Percentiles rank a stretch among this genome's conserved stretches.
Evolutionary conservation across 2,329 filamentous ascomycete species (phyloP).

Genomic region (Trichophaea hybrida): DNA sequence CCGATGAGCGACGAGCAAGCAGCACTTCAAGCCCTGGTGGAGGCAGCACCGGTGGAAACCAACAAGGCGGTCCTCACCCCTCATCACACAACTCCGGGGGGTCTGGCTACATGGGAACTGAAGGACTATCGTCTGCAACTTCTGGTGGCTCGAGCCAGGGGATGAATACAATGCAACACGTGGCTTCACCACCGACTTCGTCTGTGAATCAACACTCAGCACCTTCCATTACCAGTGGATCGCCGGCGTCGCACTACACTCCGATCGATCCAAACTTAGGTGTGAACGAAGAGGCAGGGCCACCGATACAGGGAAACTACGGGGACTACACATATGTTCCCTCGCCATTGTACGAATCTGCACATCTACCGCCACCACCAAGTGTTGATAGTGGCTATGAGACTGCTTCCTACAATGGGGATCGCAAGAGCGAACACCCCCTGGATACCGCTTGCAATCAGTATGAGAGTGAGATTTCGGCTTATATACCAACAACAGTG

Average conservation of each 20-base stretch:
- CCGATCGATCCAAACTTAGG: conserved; percentile 20
- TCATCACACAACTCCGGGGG: conserved; percentile 30
- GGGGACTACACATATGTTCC: conserved; percentile 23
- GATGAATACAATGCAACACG: conserved; percentile 36
- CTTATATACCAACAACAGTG: conserved; percentile 20
- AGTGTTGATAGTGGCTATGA: conserved; percentile 19
- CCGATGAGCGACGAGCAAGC: conserved; percentile 48
- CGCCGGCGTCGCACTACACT: conserved; percentile 22
- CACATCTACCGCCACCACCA: conserved; percentile 16
- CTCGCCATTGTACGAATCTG: conserved; percentile 17
- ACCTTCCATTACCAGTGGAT: conserved; percentile 41
- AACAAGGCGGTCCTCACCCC: conserved; percentile 30
- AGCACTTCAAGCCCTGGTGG: conserved; percentile 59
- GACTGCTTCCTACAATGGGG: conserved; percentile 17
- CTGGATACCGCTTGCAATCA: conserved; percentile 18
- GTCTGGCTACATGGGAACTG: conserved; percentile 31
- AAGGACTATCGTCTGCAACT: conserved; percentile 28
- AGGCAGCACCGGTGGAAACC: conserved; percentile 43
- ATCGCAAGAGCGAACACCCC: conserved; percentile 22
- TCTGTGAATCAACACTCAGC: conserved; percentile 32
- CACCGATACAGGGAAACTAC: conserved; percentile 14
- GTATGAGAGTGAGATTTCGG: conserved; percentile 22
- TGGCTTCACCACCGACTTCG: conserved; percentile 38
- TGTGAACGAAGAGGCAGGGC: conserved; percentile 13
- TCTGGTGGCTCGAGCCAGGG: conserved; percentile 21